Conservation (phyloP, 225 moss, liverwort and hornwort species). For the Pseudisothecium myosuroides region DNA sequence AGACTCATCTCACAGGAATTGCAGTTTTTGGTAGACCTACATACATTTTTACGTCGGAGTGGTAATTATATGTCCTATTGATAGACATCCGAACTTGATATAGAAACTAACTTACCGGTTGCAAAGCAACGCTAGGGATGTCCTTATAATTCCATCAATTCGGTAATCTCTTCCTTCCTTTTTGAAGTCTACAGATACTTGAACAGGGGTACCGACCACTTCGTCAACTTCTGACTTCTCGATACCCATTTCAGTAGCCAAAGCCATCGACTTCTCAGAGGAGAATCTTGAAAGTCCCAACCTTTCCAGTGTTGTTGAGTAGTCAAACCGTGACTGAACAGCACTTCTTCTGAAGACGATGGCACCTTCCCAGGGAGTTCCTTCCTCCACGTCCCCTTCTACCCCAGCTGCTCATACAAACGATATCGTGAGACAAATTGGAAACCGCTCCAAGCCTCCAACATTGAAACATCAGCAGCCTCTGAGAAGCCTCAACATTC, state of each 20-base stretch:
- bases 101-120: conserved; percentile 53
- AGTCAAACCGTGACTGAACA: conserved; percentile 42
- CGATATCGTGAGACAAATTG: background rate
- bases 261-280: conserved; percentile 39
- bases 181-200: conserved; percentile 44
- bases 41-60: background rate
- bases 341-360: conserved; percentile 67
- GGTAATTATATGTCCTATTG: background rate
- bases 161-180: conserved; percentile 58
- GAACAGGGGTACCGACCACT: conserved; percentile 48
- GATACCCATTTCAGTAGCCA: conserved; percentile 59
- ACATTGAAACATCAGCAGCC: background rate
- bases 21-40: background rate
- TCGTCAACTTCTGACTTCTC: background rate
- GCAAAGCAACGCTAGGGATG: conserved; percentile 61
- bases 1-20: background rate
- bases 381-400: conserved; percentile 33
- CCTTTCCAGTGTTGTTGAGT: conserved; percentile 69
- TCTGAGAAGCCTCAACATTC: background rate
- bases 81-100: background rate
- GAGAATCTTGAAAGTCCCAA: conserved; percentile 67
- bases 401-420: conserved; percentile 1
- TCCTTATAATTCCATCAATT: conserved; percentile 63
- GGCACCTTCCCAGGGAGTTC: conserved; percentile 69
- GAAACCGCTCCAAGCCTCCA: background rate